phyloP scores from a whole-genome alignment of 2,329 filamentous ascomycete genomes.

The Metarhizium rileyi region DNA sequence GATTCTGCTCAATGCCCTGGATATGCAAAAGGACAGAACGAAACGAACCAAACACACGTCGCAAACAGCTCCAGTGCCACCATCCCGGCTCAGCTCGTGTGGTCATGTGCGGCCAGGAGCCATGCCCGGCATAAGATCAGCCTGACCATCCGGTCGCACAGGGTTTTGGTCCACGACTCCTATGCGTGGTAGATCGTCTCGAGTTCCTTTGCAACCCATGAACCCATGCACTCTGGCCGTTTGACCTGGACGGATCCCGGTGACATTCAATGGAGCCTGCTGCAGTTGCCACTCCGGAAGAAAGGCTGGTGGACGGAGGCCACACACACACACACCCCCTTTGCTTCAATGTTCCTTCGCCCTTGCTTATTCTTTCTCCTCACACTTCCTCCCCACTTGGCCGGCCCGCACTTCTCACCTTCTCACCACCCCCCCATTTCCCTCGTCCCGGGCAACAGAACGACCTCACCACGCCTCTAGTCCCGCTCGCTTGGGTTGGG shows the following conservation, averaged over 20 bases:
- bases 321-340: too few species aligned
- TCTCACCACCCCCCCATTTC: background rate
- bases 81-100: background rate
- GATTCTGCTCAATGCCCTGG: background rate
- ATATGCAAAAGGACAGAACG: background rate
- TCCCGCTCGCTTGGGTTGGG: background rate
- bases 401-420: background rate
- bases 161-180: conserved; percentile 17
- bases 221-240: conserved; percentile 12
- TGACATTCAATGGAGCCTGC: conserved; percentile 22
- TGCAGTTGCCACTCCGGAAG: background rate
- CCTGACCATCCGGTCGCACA: conserved; percentile 38
- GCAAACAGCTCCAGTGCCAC: background rate
- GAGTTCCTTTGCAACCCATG: conserved; percentile 13
- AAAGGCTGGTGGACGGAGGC: background rate
- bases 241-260: conserved; percentile 12
- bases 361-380: too few species aligned
- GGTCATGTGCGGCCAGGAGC: background rate
- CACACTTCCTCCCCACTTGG: background rate
- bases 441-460: background rate
- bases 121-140: conserved; percentile 25
- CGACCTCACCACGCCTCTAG: background rate
- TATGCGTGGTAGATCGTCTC: conserved; percentile 19
- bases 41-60: background rate
- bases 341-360: too few species aligned